Conservation (phyloP, 1,139 yeast species). For the Sugiyamaella pinicola region DNA sequence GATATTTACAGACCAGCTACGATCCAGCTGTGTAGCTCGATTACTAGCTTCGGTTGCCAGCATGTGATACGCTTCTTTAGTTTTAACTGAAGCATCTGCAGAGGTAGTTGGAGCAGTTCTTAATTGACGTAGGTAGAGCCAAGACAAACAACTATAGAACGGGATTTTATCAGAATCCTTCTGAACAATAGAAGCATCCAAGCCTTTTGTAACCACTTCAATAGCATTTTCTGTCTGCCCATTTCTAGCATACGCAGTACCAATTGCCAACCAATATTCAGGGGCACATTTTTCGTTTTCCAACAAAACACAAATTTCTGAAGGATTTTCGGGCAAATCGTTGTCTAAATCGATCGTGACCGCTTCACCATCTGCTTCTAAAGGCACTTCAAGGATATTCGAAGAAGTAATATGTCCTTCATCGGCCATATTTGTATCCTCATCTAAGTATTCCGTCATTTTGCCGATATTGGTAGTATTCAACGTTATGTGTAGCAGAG, state of each 20-base stretch:
- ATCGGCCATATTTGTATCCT: slow-evolving; percentile 18
- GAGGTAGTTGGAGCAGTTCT: slow-evolving; percentile 42
- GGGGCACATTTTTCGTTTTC: slow-evolving; percentile 76
- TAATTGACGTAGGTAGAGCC: slow-evolving; percentile 66
- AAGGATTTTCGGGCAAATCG: slow-evolving; percentile 88
- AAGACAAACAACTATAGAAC: slow-evolving; percentile 65
- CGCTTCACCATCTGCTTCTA: slow-evolving; percentile 45
- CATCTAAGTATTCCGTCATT: slow-evolving; percentile 15
- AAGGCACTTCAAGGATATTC: slow-evolving; percentile 47
- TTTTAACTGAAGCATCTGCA: slow-evolving; percentile 1
- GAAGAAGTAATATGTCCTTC: slow-evolving; percentile 1
- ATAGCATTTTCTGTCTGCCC: slow-evolving; percentile 64
- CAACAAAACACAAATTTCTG: slow-evolving; percentile 74
- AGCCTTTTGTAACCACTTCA: slow-evolving; percentile 63
- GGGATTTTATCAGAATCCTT: slow-evolving; percentile 54
- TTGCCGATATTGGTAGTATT: background rate
- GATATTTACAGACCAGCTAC: slow-evolving; percentile 51
- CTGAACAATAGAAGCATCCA: slow-evolving; percentile 45
- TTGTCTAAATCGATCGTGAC: slow-evolving; percentile 49
- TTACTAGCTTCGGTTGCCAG: slow-evolving; percentile 39
- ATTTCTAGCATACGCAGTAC: slow-evolving; percentile 73
- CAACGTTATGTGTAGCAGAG: background rate
- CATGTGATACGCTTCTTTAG: slow-evolving; percentile 35
- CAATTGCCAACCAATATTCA: slow-evolving; percentile 82
- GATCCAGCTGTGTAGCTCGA: slow-evolving; percentile 44